Evolutionary conservation across 805 yeast species (phyloP), one percentile per base, ranked within the genome.

Genomic region (Komagataella kurtzmanii): DNA sequence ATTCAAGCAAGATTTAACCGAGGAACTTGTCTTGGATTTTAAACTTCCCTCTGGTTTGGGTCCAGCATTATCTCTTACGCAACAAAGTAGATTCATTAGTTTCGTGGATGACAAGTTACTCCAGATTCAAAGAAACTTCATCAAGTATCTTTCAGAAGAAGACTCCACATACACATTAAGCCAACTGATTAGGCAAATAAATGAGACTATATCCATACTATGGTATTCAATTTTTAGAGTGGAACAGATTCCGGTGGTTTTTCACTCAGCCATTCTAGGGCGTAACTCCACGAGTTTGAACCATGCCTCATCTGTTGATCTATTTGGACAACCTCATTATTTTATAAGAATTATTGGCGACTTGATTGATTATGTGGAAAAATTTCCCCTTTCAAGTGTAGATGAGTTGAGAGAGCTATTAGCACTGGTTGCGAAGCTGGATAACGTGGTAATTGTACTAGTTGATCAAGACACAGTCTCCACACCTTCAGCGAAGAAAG

Each of bases 341-440:
- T 63, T 84, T 17, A 67, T 87, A 21, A 72, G 74, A 45, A 71
- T 85, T 2, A 76, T 87, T 49, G 88, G 85, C 49, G 89, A 84
- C 55, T 59, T 83, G 24, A 73, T 80, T 49, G 90, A 83, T 55
- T 84, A 76, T 57, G 56, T 81, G 7, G 73, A 68, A 12, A 79
- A 73, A 56, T 69, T 61, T 49, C 49, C 53, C 1, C 12, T 65
- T 18, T 52, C 48, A n/a, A 50, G 53, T 6, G 58, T 62, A 45
- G 50, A 51, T 4, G 64, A 63, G 12, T 51, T 65, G 54, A 53
- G 59, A 7, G 19, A 50, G 3, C 54, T 61, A 8, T 53, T 66
- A 18, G 45, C 49, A 18, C 49, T 65, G 3, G 48, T 64, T 8
- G 61, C 58, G 3, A 56, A 61, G 44, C 45, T 67, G 3, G 72